Percentiles rank a stretch among this genome's conserved stretches.
Evolutionary conservation across 495 filamentous ascomycete species (phyloP).

Genomic region (Chaetomium tenue): DNA sequence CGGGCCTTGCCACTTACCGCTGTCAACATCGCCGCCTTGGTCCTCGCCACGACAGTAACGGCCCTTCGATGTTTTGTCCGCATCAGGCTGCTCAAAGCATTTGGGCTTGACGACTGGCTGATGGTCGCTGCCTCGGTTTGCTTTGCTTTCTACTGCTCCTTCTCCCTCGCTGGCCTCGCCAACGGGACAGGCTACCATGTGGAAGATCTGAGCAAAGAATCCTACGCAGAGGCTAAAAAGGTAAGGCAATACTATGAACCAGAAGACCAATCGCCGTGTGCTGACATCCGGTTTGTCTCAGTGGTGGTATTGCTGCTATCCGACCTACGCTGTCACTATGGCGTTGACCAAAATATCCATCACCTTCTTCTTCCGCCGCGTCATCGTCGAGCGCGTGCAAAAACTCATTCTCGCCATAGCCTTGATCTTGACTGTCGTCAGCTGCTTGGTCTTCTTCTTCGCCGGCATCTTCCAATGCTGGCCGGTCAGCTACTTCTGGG

Average conservation of each 20-base stretch:
- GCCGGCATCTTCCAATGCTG: slow-evolving; percentile 47
- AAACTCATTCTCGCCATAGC: slow-evolving; percentile 37
- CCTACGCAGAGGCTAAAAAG: slow-evolving; percentile 14
- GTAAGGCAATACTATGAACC: slow-evolving; percentile 9
- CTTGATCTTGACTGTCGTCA: slow-evolving; percentile 33
- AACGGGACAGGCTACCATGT: slow-evolving; percentile 19
- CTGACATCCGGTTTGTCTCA: not conserved
- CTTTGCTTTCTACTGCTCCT: slow-evolving; percentile 20
- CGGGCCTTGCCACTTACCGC: slow-evolving; percentile 11
- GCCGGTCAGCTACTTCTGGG: slow-evolving; percentile 43
- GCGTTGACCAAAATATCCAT: slow-evolving; percentile 44
- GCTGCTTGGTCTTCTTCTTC: slow-evolving; percentile 41
- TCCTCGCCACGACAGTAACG: slow-evolving; percentile 15
- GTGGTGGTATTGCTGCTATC: slow-evolving; percentile 33
- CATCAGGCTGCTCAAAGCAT: slow-evolving; percentile 20
- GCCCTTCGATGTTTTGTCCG: slow-evolving; percentile 24
- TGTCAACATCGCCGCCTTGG: slow-evolving; percentile 13
- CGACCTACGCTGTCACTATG: slow-evolving; percentile 28
- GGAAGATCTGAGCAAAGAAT: slow-evolving; percentile 1
- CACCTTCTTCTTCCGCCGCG: slow-evolving; percentile 45
- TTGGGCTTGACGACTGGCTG: slow-evolving; percentile 24
- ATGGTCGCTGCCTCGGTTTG: slow-evolving; percentile 17
- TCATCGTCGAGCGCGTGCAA: slow-evolving; percentile 41
- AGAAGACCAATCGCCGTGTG: not conserved
- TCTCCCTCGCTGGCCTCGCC: slow-evolving; percentile 18